These are phyloP conservation scores for Ulota crispa DNA, from an alignment of 225 moss, liverwort and hornwort genomes.

Conservation along the genomic window DNA sequence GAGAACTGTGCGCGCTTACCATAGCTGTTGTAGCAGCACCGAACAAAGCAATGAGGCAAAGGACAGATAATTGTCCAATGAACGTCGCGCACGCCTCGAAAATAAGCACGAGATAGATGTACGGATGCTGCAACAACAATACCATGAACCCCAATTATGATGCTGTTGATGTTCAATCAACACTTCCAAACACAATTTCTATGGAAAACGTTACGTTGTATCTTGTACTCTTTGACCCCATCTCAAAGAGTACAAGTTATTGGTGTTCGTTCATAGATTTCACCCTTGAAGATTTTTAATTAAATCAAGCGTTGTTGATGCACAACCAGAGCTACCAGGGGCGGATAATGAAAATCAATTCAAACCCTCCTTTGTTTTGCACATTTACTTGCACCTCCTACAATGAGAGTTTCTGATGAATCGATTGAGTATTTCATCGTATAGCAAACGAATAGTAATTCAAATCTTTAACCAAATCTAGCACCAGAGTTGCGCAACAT, in stretches of 20 bases:
- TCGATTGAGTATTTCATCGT: too few relatives aligned
- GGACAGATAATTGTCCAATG: conserved; percentile 79
- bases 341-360: too few relatives aligned
- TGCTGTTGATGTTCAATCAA: background rate
- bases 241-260: background rate
- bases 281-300: background rate
- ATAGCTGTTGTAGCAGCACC: conserved; percentile 92
- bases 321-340: too few relatives aligned
- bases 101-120: conserved; percentile 70
- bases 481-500: background rate
- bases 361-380: too few relatives aligned
- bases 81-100: conserved; percentile 86
- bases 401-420: too few relatives aligned
- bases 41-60: conserved; percentile 78
- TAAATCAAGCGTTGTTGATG: too few relatives aligned
- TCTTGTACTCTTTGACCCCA: background rate
- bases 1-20: conserved; percentile 42
- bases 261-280: background rate
- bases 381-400: too few relatives aligned
- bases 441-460: too few relatives aligned
- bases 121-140: conserved; percentile 59
- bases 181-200: background rate
- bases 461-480: background rate
- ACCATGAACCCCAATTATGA: background rate
- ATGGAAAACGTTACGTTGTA: background rate